Percentiles rank a stretch among this genome's conserved stretches.
These are phyloP conservation scores for Melanomma pulvis-pyrius DNA, from an alignment of 495 filamentous ascomycete species.

Conservation along the genomic window DNA sequence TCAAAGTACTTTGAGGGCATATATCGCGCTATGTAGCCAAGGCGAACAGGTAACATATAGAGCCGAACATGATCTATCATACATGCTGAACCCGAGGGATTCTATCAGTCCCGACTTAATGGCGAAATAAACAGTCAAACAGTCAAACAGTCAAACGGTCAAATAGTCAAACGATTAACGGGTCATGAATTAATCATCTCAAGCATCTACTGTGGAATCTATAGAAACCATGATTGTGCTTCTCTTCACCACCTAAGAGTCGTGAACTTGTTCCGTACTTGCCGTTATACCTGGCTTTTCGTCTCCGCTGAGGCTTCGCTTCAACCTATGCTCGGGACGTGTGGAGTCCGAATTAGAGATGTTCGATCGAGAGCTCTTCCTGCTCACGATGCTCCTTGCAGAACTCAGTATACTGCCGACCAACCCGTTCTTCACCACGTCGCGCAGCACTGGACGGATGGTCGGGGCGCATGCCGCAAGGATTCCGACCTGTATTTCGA, in stretches of 20 bases:
- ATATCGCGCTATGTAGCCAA: too few relatives aligned
- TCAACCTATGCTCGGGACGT: background rate
- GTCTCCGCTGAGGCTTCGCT: background rate
- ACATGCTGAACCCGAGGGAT: too few relatives aligned
- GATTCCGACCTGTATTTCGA: slow-evolving; percentile 6
- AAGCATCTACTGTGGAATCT: background rate
- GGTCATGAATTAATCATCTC: background rate
- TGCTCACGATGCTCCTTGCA: slow-evolving; percentile 3
- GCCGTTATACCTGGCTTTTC: background rate
- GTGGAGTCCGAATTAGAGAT: background rate
- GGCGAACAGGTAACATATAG: too few relatives aligned
- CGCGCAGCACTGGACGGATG: background rate
- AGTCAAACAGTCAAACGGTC: background rate
- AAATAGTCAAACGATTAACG: background rate
- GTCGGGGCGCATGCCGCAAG: slow-evolving; percentile 5
- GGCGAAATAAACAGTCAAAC: too few relatives aligned
- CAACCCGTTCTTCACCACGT: background rate
- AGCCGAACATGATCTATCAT: too few relatives aligned
- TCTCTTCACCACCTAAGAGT: background rate
- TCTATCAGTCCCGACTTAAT: too few relatives aligned
- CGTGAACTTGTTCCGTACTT: background rate
- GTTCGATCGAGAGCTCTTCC: slow-evolving; percentile 1
- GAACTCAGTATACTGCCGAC: background rate
- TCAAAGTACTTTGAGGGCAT: too few relatives aligned
- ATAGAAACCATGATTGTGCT: background rate